Conservation (phyloP, 1,284 basidiomycete genomes). For the Cryptococcus sp. region DNA sequence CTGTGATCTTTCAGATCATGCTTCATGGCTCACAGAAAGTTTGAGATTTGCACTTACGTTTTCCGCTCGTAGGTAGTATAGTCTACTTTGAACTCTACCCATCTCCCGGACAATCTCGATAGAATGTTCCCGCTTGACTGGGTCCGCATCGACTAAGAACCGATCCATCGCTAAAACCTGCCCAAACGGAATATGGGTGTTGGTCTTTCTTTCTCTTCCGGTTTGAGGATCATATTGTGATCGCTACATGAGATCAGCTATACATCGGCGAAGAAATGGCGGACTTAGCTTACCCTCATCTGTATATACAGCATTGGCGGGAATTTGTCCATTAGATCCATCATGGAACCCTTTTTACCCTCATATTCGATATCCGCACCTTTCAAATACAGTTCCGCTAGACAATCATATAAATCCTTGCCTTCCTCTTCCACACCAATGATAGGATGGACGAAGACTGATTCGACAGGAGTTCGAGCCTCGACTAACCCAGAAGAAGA, state of each 20-base stretch:
- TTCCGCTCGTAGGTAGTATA: conserved; percentile 56
- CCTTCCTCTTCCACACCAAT: conserved; percentile 84
- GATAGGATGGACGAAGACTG: conserved; percentile 87
- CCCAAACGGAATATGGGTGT: conserved; percentile 86
- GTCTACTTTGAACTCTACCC: conserved; percentile 59
- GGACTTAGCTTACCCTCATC: conserved; percentile 62
- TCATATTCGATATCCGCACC: conserved; percentile 80
- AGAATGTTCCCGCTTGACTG: conserved; percentile 63
- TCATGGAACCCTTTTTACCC: conserved; percentile 78
- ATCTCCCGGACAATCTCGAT: conserved; percentile 67
- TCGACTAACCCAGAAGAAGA: conserved; percentile 47
- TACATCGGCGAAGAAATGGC: neutral
- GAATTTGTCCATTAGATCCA: conserved; percentile 77
- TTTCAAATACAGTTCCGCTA: conserved; percentile 81
- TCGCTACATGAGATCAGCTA: conserved; percentile 54
- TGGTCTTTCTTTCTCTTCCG: conserved; percentile 82
- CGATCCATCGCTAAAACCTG: conserved; percentile 87
- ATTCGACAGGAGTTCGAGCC: conserved; percentile 62
- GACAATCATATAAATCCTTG: conserved; percentile 83
- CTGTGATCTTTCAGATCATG: conserved; percentile 7
- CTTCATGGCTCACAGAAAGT: no score
- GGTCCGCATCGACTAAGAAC: conserved; percentile 73
- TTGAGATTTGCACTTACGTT: no score
- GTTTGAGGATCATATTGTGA: conserved; percentile 80
- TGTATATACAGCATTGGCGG: conserved; percentile 93